Percentiles rank a stretch among this genome's conserved stretches.
phyloP scores from a whole-genome alignment of 345 rosid species.

The Camelina sativa region DNA sequence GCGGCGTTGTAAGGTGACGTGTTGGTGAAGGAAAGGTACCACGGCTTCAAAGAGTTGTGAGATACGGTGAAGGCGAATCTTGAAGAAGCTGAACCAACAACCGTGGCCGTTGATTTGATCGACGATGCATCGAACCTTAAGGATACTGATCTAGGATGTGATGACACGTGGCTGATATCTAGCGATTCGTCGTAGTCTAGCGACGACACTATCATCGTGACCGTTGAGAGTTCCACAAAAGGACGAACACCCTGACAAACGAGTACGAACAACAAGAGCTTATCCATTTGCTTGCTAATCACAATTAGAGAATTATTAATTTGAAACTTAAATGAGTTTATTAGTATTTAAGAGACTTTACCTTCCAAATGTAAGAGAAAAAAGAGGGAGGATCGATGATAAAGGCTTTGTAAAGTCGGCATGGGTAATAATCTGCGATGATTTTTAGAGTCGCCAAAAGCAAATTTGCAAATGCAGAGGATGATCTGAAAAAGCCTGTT shows the following conservation, averaged over 20 bases:
- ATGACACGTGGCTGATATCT: constrained; percentile 61
- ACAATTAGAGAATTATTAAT: neutral
- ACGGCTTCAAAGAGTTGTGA: constrained; percentile 80
- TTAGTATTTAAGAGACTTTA: constrained; percentile 20
- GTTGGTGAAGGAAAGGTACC: constrained; percentile 84
- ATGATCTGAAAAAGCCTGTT: constrained; percentile 96
- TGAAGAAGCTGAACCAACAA: constrained; percentile 86
- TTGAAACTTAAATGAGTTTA: neutral
- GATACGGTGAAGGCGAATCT: constrained; percentile 92
- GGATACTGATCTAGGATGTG: constrained; percentile 67
- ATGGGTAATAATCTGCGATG: constrained; percentile 79
- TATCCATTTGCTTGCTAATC: neutral
- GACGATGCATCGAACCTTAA: constrained; percentile 75
- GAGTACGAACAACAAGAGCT: neutral
- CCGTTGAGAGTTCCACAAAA: constrained; percentile 80
- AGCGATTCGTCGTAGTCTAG: constrained; percentile 71
- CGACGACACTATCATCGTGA: constrained; percentile 68
- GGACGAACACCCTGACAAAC: constrained; percentile 80
- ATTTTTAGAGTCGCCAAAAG: constrained; percentile 77
- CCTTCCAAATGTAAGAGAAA: constrained; percentile 96
- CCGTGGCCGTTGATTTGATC: constrained; percentile 63
- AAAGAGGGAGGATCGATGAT: constrained; percentile 96
- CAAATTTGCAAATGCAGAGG: constrained; percentile 81
- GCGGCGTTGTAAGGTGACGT: constrained; percentile 56
- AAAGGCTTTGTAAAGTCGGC: constrained; percentile 78